Conservation (phyloP, 2,329 filamentous ascomycete genomes). For the Microdochium bolleyi region DNA sequence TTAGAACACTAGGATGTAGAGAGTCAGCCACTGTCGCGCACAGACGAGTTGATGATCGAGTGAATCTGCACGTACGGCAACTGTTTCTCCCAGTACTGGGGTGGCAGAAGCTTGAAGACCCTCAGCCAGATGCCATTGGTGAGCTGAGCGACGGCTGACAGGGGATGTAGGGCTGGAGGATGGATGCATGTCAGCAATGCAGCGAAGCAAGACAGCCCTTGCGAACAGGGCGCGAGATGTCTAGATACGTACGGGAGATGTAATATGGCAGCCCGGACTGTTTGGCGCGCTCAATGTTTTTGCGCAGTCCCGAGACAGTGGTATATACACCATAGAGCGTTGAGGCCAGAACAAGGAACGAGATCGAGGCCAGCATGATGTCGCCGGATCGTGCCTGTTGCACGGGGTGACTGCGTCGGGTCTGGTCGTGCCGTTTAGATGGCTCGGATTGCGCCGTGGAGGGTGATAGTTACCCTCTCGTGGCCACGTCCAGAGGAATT, state of each 20-base stretch:
- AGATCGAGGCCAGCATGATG: slow-evolving; percentile 26
- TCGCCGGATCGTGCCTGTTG: not conserved
- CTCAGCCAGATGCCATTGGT: slow-evolving; percentile 46
- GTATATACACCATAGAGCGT: slow-evolving; percentile 22
- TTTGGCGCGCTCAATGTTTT: slow-evolving; percentile 42
- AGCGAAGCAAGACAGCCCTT: not conserved
- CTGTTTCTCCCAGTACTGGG: slow-evolving; percentile 47
- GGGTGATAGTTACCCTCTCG: too few relatives aligned
- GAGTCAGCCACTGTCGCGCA: not conserved
- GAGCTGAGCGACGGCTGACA: slow-evolving; percentile 47
- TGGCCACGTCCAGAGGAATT: too few relatives aligned
- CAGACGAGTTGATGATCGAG: not conserved
- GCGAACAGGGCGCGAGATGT: not conserved
- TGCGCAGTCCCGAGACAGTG: slow-evolving; percentile 23
- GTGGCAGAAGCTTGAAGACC: slow-evolving; percentile 46
- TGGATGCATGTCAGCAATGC: not conserved
- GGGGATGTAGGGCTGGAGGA: slow-evolving; percentile 35
- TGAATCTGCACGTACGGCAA: slow-evolving; percentile 40
- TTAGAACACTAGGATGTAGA: slow-evolving; percentile 35
- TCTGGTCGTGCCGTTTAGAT: too few relatives aligned
- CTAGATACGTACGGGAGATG: slow-evolving; percentile 37
- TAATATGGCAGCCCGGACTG: slow-evolving; percentile 43
- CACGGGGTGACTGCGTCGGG: not conserved
- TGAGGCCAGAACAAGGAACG: slow-evolving; percentile 21
- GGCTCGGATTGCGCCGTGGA: too few relatives aligned